Evolutionary conservation across 163 green algal genomes (phyloP).

Genomic region (Prototheca wickerhamii): DNA sequence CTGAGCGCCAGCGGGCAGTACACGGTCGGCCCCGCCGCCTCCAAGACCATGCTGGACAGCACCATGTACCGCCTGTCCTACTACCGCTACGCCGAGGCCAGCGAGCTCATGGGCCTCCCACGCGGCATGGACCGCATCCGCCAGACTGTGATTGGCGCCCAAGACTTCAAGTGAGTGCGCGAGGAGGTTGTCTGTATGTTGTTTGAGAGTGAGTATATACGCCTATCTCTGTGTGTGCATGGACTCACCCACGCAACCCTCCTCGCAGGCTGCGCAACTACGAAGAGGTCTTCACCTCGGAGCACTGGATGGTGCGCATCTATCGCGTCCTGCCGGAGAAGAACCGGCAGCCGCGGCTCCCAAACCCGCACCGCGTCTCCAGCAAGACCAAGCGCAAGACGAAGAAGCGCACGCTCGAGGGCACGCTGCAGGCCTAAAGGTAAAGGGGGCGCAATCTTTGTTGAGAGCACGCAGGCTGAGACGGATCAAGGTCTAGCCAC

Average conservation of each 20-base stretch:
- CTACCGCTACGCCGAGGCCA: slow-evolving; percentile 74
- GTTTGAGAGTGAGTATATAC: neutral
- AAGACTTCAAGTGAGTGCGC: slow-evolving; percentile 27
- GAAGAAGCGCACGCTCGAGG: no score
- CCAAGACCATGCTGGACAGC: slow-evolving; percentile 68
- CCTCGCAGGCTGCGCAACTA: slow-evolving; percentile 74
- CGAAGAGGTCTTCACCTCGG: slow-evolving; percentile 88
- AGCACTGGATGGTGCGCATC: slow-evolving; percentile 93
- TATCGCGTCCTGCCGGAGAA: slow-evolving; percentile 56
- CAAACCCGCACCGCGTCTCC: slow-evolving; percentile 22
- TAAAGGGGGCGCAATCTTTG: no score
- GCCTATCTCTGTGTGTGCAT: neutral
- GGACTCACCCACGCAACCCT: neutral
- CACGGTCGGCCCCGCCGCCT: slow-evolving; percentile 61
- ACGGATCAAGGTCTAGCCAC: no score
- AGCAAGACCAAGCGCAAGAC: no score
- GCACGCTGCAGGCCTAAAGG: no score
- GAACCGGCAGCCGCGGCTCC: slow-evolving; percentile 29
- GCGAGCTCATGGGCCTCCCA: slow-evolving; percentile 35
- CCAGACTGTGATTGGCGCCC: slow-evolving; percentile 35
- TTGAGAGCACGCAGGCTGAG: no score
- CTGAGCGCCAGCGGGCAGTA: slow-evolving; percentile 59
- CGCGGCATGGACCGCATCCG: slow-evolving; percentile 55
- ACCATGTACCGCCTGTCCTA: slow-evolving; percentile 91
- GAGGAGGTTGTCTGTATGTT: neutral